Base-by-base conservation (phyloP, 805 yeast species). In the Blastobotrys parvus region DNA sequence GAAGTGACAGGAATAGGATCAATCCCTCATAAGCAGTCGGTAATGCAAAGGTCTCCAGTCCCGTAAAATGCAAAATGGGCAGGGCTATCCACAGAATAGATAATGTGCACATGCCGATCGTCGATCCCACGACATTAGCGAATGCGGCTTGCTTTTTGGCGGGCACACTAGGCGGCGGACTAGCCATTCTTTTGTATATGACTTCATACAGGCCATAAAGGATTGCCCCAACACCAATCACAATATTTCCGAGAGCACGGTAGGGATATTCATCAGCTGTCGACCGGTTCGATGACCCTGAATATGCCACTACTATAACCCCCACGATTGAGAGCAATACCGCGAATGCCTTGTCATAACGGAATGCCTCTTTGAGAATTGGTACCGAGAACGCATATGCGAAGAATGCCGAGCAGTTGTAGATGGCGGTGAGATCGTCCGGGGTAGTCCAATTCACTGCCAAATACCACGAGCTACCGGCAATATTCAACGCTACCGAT, bases 371-470 rank as follows among this genome's bases (percentile, higher is more conserved):
- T 27, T 74, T 65, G 40, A 87, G 66, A 17, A 87, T 61, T 1
- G 88, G 84, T 21, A 87, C 78, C 3, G 94, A 86, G 62, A 87
- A 86, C 13, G 84, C 74, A 56, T 87, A 80, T 0, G 95, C 95
- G 3, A 89, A 81, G 59, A 87, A 87, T 0, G 95, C 94, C 13
- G 90, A 80, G 58, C 92, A 85, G 64, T 87, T 86, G 64, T 86
- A 87, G 47, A 86, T 86, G 2, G 95, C 95, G 2, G 95, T 87
- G 30, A 87, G 82, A 55, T 87, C 95, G 2, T 86, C 71, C 0
- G 94, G 86, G 22, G 88, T 82, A 0, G 94, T 79, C 56, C 83
- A 63, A 23, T 78, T 70, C 78, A 87, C 84, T 8, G 95, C 82
- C 15, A 83, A 72, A 58, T 85, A 87, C 95, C 95, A 86, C 1